Base-by-base conservation (phyloP, 345 rosid genomes). In the Populus nigra region DNA sequence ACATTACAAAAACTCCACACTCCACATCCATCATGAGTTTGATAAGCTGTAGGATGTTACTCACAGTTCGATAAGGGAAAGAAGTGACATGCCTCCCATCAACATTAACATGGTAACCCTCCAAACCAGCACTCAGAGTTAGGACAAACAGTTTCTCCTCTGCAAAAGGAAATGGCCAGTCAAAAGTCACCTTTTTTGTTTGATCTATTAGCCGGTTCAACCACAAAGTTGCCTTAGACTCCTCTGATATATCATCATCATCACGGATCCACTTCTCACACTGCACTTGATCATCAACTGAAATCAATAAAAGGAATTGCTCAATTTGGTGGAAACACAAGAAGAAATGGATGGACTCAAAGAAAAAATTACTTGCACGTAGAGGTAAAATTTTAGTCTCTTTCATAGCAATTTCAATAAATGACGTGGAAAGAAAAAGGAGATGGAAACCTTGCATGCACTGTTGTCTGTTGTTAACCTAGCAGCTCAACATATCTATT, bases 181-280 rank as follows among this genome's bases (percentile, higher is more conserved):
- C 98, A 68, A 92, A 82, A 29, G 90, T 73, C 68, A 90, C 93
- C 75, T 87, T 93, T 71, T 88, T 89, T 8, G 90, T 89, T 78
- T 91, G 80, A 29, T 96, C 94, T 74, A 93, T 88, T 8, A 91
- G 85, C 74, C 97, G 81, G 74, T 84, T 90, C 84, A 93, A 82
- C 99, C 99, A 95, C 99, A 98, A 93, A 31, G 85, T 88, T n/a
- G 93, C 87, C 72, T 89, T 91, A 23, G 91, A 86, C 78, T 88
- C 92, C 82, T 91, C 96, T 0, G 90, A 86, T 77, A 55, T 87
- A 73, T 78, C 79, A 16, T 89, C 90, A 80, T 95, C 95, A 83
- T 93, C 96, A 59, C 90, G 90, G 69, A 89, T 91, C 99, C 99
- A 95, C 84, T 92, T 91, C 87, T 95, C 99, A 81, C 99, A 93